These are phyloP conservation scores for Suhomyces sp. DNA, from an alignment of 805 yeast species.

Conservation along the genomic window DNA sequence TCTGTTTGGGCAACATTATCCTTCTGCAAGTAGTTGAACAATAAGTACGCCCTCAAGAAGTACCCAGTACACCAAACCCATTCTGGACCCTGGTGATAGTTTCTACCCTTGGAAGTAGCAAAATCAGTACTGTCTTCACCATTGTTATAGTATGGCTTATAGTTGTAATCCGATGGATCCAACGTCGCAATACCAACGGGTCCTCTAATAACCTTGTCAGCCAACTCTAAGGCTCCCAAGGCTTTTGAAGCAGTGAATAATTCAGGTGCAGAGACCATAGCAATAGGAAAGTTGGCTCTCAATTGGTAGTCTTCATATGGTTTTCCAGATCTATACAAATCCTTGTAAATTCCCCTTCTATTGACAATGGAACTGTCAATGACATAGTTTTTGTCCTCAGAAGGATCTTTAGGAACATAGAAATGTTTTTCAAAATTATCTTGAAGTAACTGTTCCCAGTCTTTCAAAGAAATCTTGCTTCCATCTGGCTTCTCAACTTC, in stretches of 20 bases:
- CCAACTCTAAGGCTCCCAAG: slow-evolving; percentile 59
- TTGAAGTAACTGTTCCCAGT: slow-evolving; percentile 73
- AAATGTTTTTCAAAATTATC: slow-evolving; percentile 76
- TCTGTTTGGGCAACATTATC: slow-evolving; percentile 24
- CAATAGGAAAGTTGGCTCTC: slow-evolving; percentile 89
- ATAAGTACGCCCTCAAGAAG: slow-evolving; percentile 74
- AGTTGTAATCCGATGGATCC: slow-evolving; percentile 90
- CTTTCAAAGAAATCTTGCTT: slow-evolving; percentile 49
- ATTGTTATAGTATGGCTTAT: slow-evolving; percentile 85
- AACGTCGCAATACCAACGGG: slow-evolving; percentile 90
- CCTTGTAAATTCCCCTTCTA: slow-evolving; percentile 94
- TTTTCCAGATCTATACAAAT: slow-evolving; percentile 75
- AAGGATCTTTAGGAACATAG: slow-evolving; percentile 67
- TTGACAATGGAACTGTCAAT: slow-evolving; percentile 68
- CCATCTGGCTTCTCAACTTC: slow-evolving; percentile 63
- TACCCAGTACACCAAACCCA: slow-evolving; percentile 95
- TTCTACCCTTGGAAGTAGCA: slow-evolving; percentile 92
- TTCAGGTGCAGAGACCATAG: slow-evolving; percentile 94
- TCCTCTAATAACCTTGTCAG: slow-evolving; percentile 76
- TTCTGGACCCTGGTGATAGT: slow-evolving; percentile 98
- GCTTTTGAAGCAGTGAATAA: slow-evolving; percentile 67
- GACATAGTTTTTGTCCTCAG: slow-evolving; percentile 59
- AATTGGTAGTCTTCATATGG: slow-evolving; percentile 92
- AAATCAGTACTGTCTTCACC: slow-evolving; percentile 80
- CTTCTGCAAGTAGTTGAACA: slow-evolving; percentile 47